A percentile compares a stretch with the other conserved stretches of the same genome.
phyloP scores from a whole-genome alignment of 768 basidiomycete species.

The Lactarius sanguifluus region DNA sequence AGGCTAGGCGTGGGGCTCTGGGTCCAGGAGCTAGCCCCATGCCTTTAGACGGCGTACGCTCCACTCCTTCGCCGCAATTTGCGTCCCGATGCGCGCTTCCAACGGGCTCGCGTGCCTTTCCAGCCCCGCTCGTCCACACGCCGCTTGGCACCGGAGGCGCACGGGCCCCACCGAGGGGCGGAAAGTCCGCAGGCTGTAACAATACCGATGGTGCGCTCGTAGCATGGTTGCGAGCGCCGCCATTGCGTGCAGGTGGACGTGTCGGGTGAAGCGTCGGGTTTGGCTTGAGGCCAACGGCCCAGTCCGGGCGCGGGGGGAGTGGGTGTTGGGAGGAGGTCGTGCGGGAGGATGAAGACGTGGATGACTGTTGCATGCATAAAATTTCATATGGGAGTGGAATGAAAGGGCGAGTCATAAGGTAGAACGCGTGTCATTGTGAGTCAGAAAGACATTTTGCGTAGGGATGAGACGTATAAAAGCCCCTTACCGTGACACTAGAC shows the following conservation, averaged over 20 bases:
- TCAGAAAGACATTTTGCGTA: neutral
- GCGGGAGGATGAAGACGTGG: constrained; percentile 78
- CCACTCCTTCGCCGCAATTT: constrained; percentile 11
- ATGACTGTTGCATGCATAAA: constrained; percentile 49
- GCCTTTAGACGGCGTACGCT: constrained; percentile 18
- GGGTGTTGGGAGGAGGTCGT: constrained; percentile 75
- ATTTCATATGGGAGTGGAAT: neutral
- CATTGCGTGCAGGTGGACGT: constrained; percentile 45
- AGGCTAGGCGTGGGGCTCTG: constrained; percentile 4
- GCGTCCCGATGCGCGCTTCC: constrained; percentile 14
- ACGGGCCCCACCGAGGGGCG: constrained; percentile 35
- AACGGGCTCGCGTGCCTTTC: constrained; percentile 22
- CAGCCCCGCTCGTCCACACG: constrained; percentile 50
- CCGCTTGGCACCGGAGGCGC: constrained; percentile 53
- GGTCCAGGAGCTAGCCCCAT: constrained; percentile 4
- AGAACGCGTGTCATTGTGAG: constrained; percentile 1
- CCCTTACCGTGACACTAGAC: constrained; percentile 65
- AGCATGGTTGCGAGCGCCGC: constrained; percentile 45
- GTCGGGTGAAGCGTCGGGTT: constrained; percentile 63
- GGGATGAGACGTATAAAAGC: neutral
- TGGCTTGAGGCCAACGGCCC: constrained; percentile 83
- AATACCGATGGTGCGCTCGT: constrained; percentile 41
- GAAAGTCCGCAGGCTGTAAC: constrained; percentile 37
- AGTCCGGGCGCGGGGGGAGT: constrained; percentile 80
- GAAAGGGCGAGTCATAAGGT: neutral